A percentile compares a stretch with the other conserved stretches of the same genome.
phyloP scores from a whole-genome alignment of 2,329 filamentous ascomycete genomes.

The Penicillium hesseltinei region DNA sequence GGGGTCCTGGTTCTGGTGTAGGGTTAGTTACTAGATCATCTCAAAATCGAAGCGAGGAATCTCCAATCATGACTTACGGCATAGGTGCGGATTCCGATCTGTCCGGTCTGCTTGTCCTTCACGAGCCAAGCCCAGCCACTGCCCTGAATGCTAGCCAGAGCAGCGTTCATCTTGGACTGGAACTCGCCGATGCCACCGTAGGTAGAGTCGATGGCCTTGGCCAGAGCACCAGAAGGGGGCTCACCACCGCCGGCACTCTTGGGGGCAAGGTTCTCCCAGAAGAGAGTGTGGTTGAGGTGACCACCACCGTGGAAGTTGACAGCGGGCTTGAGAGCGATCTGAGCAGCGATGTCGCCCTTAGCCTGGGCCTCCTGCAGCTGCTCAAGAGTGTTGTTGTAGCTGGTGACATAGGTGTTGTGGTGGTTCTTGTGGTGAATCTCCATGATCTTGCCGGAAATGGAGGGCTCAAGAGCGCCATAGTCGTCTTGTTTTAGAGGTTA shows the following conservation, averaged over 20 bases:
- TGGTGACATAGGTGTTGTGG: constrained; percentile 90
- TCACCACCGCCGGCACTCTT: constrained; percentile 62
- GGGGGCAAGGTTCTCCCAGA: constrained; percentile 67
- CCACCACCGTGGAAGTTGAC: constrained; percentile 67
- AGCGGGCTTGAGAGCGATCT: constrained; percentile 58
- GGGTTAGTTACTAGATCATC: constrained; percentile 6
- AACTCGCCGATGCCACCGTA: constrained; percentile 60
- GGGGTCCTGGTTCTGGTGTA: constrained; percentile 72
- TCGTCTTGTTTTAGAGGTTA: constrained; percentile 62
- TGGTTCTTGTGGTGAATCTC: constrained; percentile 93
- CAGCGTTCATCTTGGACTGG: constrained; percentile 63
- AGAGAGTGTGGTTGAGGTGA: constrained; percentile 63
- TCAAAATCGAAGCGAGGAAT: background rate
- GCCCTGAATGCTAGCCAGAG: constrained; percentile 64
- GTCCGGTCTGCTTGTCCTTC: constrained; percentile 60
- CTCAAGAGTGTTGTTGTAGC: constrained; percentile 76
- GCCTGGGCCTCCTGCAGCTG: constrained; percentile 61
- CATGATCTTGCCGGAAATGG: constrained; percentile 89
- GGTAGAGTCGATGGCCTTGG: constrained; percentile 57
- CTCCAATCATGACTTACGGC: constrained; percentile 44
- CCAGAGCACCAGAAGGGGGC: constrained; percentile 58
- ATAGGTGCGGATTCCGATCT: constrained; percentile 62
- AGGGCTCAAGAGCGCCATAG: constrained; percentile 87
- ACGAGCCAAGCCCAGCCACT: constrained; percentile 65
- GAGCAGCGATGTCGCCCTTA: constrained; percentile 54